Conservation (phyloP, 148 eudicot species). For the Nyssa sinensis region DNA sequence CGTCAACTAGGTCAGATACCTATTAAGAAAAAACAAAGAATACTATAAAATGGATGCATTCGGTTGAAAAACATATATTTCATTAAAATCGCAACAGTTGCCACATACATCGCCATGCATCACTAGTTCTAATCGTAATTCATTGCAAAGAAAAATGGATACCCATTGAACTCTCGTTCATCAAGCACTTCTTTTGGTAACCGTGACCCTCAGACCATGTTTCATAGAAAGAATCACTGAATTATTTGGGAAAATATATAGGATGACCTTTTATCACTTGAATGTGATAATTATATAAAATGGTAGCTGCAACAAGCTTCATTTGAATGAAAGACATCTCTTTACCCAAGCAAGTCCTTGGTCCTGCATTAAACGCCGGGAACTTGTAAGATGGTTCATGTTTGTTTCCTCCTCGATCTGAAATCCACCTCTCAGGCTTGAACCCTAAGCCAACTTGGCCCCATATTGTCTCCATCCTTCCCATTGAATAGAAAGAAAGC, state of each 20-base stretch:
- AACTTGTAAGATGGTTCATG: conserved; percentile 37
- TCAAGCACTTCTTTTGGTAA: conserved; percentile 3
- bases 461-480: conserved; percentile 29
- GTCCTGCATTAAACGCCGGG: conserved; percentile 35
- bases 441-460: conserved; percentile 35
- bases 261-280: conserved; percentile 25
- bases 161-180: background rate
- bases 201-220: conserved; percentile 27
- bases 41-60: no score
- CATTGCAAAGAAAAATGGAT: no score
- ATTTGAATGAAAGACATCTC: conserved; percentile 33
- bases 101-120: no score
- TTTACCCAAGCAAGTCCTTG: conserved; percentile 37
- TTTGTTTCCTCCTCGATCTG: conserved; percentile 22
- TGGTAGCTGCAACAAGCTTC: conserved; percentile 29
- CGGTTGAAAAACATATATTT: no score
- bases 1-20: no score
- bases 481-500: conserved; percentile 32
- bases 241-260: conserved; percentile 6
- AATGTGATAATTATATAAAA: conserved; percentile 21
- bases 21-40: no score
- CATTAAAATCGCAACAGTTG: no score
- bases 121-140: no score
- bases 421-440: conserved; percentile 42
- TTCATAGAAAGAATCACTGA: conserved; percentile 24